Conservation (phyloP, 139 green algal species). For the Chlorella sp. region DNA sequence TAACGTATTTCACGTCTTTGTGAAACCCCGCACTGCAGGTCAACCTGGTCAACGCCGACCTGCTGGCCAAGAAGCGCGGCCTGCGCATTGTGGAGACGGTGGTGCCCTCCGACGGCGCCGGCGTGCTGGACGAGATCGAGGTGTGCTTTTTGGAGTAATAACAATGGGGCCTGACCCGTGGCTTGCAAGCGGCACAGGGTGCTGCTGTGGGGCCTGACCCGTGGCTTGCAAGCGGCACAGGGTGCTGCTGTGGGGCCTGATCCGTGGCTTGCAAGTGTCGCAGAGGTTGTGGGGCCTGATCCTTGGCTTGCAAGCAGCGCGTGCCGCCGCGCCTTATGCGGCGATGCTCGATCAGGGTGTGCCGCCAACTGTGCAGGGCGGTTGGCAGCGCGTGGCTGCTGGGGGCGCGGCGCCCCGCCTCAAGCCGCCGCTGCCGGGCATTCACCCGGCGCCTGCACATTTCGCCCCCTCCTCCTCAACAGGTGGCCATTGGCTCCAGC, state of each 20-base stretch:
- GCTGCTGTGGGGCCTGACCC: too few species aligned
- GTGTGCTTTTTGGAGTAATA: too few species aligned
- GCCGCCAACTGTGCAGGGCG: not conserved
- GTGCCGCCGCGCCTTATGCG: not conserved
- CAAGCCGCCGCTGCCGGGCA: not conserved
- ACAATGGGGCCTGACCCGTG: too few species aligned
- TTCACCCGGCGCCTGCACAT: not conserved
- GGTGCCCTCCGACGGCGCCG: conserved; percentile 25
- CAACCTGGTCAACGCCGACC: conserved; percentile 97
- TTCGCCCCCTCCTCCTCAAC: not conserved
- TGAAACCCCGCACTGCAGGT: conserved; percentile 36
- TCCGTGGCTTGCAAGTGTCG: too few species aligned
- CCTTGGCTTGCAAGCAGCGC: not conserved
- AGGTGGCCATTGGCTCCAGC: conserved; percentile 68
- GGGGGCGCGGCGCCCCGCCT: not conserved
- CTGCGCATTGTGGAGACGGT: conserved; percentile 80
- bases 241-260: too few species aligned
- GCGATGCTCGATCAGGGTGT: not conserved
- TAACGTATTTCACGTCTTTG: too few species aligned
- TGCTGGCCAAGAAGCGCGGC: conserved; percentile 89
- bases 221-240: too few species aligned
- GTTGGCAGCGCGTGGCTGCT: not conserved
- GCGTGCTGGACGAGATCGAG: conserved; percentile 14
- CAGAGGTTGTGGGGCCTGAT: not conserved
- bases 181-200: too few species aligned